phyloP scores from a whole-genome alignment of 2,329 filamentous ascomycete genomes.

The Penicillium sp. region DNA sequence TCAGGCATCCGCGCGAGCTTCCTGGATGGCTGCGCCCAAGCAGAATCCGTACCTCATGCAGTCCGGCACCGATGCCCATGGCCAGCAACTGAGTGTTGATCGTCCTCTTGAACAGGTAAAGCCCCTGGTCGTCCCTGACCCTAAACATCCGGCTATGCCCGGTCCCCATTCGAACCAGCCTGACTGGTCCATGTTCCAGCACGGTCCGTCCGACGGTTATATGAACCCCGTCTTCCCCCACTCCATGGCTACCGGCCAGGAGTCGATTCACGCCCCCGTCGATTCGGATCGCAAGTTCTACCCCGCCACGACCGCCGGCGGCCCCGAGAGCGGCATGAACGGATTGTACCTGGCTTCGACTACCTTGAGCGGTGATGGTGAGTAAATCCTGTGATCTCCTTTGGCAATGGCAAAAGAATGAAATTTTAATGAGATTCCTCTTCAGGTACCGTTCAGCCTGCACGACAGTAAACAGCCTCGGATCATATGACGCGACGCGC shows the following conservation, averaged over 20 bases:
- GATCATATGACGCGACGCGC: slow-evolving; percentile 12
- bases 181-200: slow-evolving; percentile 79
- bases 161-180: slow-evolving; percentile 59
- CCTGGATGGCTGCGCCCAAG: slow-evolving; percentile 47
- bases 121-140: slow-evolving; percentile 40
- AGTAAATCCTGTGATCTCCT: slow-evolving; percentile 8
- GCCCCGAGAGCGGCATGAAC: slow-evolving; percentile 47
- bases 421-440: not conserved
- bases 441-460: slow-evolving; percentile 55
- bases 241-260: slow-evolving; percentile 69
- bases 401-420: not conserved
- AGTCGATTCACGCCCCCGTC: slow-evolving; percentile 67
- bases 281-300: slow-evolving; percentile 56
- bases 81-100: slow-evolving; percentile 46
- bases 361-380: slow-evolving; percentile 49
- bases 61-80: slow-evolving; percentile 40
- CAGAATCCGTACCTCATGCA: slow-evolving; percentile 46
- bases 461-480: slow-evolving; percentile 59
- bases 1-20: slow-evolving; percentile 40
- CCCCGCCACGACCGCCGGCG: slow-evolving; percentile 45
- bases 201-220: slow-evolving; percentile 67
- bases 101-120: slow-evolving; percentile 46
- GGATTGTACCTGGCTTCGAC: slow-evolving; percentile 50
- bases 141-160: slow-evolving; percentile 58
- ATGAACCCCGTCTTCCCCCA: slow-evolving; percentile 62